Evolutionary conservation across 1,284 basidiomycete species (phyloP), one percentile per base, ranked within the genome.

Genomic region (Tilletiaria anomala): DNA sequence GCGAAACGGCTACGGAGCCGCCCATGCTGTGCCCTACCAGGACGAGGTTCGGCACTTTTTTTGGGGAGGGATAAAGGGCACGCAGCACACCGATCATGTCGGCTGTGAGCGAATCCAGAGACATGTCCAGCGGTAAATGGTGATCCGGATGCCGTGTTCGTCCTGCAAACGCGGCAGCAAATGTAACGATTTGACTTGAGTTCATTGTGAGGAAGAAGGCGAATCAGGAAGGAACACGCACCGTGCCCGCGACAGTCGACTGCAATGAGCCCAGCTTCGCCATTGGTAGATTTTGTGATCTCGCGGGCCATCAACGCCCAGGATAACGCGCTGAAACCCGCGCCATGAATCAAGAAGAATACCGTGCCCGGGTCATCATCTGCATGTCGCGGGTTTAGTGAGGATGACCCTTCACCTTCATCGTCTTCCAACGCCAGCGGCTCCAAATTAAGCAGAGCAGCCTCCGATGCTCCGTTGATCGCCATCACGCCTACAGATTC

Each of bases 271-370:
- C 93, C 91, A 36, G 82, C 78, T 57, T 84, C 80, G 5, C 82
- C 82, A 6, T 72, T 71, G 20, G 76, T 77, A 62, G 72, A 54
- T 32, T 71, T 73, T 10, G 67, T 70, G 2, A 96, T 71, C 63
- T 84, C 79, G 61, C 79, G 80, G 8, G 89, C 86, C 40, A 89
- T 73, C 53, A 78, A 79, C 0, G 93, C 89, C 65, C 88, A 97
- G 48, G 79, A 84, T 47, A 94, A 72, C 0, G 78, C 89, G 0
- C 80, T 80, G 59, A 85, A 86, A 2, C 93, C 91, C 1, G 85
- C 91, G 0, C 93, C 91, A 56, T 97, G 91, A 60, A 94, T 88
- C 66, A 84, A 84, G 2, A 96, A 73, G 59, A 96, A 76, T 2
- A 91, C 76, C 0, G 79, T 78, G 6, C 71, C 73, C 2, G 69